Evolutionary conservation across 345 rosid species (phyloP), one percentile per base, ranked within the genome.

Genomic region (Salix caprea): DNA sequence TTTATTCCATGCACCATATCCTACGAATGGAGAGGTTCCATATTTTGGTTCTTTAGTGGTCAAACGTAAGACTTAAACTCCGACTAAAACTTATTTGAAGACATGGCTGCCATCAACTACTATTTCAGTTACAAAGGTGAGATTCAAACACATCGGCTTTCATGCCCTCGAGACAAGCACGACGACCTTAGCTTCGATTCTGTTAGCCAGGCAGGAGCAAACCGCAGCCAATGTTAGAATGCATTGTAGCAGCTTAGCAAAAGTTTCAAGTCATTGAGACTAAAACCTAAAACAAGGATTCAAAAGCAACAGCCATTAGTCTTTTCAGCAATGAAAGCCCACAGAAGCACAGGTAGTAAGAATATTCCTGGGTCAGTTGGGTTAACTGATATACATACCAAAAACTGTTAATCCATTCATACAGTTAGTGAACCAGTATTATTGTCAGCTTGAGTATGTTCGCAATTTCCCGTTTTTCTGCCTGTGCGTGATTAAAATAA

Each of bases 391-490:
- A 19, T 74, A 64, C 79, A 36, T 66, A 46, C 83, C 70, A 65
- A 32, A 40, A 70, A 77, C 78, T 42, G 56, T 16, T 23, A 34
- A 70, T 64, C 70, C 54, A 44, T 18, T 23, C 64, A 48, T 48
- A 39, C 24, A 61, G 76, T 77, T 74, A 69, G 72, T 77, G 18
- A 61, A 72, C 28, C 8, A 4, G 36, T 13, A 56, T 54, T 30
- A 39, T 44, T 76, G 65, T 83, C 85, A 79, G 77, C 75, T 80
- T n/a, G 85, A 70, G 70, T 78, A 79, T 74, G 87, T 76, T 77
- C 90, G 86, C 69, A 87, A 84, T 80, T 83, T 91, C 84, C 94
- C 88, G 73, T 87, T 85, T 80, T 89, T 94, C 81, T 90, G 97
- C 98, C 98, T 94, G 91, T 74, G 70, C 10, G 67, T 48, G 69